Evolutionary conservation across 306 rosid genomes (phyloP), one percentile per base, ranked within the genome.

Genomic region (Purshia tridentata): DNA sequence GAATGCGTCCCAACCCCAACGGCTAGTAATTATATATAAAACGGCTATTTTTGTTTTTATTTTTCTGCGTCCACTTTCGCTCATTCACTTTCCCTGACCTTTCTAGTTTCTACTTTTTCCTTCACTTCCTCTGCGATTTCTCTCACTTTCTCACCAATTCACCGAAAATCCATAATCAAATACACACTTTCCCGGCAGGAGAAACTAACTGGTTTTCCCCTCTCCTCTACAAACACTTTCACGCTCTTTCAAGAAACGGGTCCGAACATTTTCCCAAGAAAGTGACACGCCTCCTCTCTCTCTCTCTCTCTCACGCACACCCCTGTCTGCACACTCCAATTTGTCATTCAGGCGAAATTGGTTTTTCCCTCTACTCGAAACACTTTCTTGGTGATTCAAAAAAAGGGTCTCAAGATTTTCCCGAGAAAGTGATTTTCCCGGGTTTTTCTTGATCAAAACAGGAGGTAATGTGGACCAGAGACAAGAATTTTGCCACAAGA

Each of bases 21-120:
- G 96, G 92, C 92, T 89, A 89, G 80, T 81, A 79, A 87, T 77
- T 82, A 84, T 85, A 88, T 58, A 84, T 59, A 23, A 5, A 92
- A 89, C 93, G 96, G 91, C 93, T 84, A 86, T 58, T 83, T 76
- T 58, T 39, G 41, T 16, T 46, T 48, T 12, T 72, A 72, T 29
- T 41, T 37, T 29, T 3, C 35, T 29, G 35, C 35, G 35, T 29
- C 35, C 2, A 29, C 35, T 3, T 29, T 29, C 2, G 1, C 35
- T 29, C 35, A 29, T 29, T 29, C 35, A 50, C 81, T 58, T 61
- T 82, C 80, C 19, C 55, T 70, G 46, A 46, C 74, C 78, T 68
- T 61, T 54, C 69, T 41, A 4, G 66, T 47, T 44, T 66, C 69
- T 41, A 4, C 69, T 47, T 44, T 66, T 55, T 68, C 9, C 63